Percentiles rank a stretch among this genome's conserved stretches.
These are phyloP conservation scores for Ogataea zsoltii DNA, from an alignment of 805 yeast genomes.

Conservation along the genomic window DNA sequence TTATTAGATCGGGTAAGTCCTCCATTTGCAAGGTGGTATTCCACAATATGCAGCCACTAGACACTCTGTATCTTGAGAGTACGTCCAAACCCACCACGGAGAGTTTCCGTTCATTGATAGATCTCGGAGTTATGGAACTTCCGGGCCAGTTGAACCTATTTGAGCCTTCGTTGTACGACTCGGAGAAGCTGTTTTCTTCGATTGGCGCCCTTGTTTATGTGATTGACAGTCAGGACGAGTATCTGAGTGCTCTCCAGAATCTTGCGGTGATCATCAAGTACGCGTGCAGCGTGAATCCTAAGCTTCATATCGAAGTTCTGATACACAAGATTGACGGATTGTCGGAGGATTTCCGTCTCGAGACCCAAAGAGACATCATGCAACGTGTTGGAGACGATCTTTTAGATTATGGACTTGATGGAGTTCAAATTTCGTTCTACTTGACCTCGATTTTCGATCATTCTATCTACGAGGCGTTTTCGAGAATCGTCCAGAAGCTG, in stretches of 20 bases:
- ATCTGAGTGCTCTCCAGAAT: slow-evolving; percentile 86
- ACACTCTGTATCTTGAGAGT: slow-evolving; percentile 85
- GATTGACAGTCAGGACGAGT: slow-evolving; percentile 94
- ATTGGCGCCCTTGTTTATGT: slow-evolving; percentile 93
- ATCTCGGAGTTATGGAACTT: slow-evolving; percentile 85
- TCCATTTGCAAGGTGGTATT: slow-evolving; percentile 95
- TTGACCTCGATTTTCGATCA: slow-evolving; percentile 94
- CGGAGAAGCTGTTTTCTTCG: slow-evolving; percentile 70
- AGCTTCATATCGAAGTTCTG: slow-evolving; percentile 84
- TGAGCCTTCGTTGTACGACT: slow-evolving; percentile 75
- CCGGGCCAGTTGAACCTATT: slow-evolving; percentile 93
- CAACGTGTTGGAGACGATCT: slow-evolving; percentile 93
- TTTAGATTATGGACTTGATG: slow-evolving; percentile 84
- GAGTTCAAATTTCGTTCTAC: slow-evolving; percentile 88
- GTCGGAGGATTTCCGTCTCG: slow-evolving; percentile 89
- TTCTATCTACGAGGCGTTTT: slow-evolving; percentile 92
- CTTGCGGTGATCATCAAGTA: slow-evolving; percentile 84
- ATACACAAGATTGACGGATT: slow-evolving; percentile 96
- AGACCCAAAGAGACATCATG: slow-evolving; percentile 95
- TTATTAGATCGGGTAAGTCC: slow-evolving; percentile 84
- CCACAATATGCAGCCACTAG: slow-evolving; percentile 94
- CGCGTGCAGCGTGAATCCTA: slow-evolving; percentile 82
- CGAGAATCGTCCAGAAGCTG: slow-evolving; percentile 87
- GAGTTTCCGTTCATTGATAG: slow-evolving; percentile 79
- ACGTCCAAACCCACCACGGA: slow-evolving; percentile 89